A percentile compares a stretch with the other conserved stretches of the same genome.
Evolutionary conservation across 2,329 filamentous ascomycete species (phyloP).

Genomic region (Fusarium gaditjirri): DNA sequence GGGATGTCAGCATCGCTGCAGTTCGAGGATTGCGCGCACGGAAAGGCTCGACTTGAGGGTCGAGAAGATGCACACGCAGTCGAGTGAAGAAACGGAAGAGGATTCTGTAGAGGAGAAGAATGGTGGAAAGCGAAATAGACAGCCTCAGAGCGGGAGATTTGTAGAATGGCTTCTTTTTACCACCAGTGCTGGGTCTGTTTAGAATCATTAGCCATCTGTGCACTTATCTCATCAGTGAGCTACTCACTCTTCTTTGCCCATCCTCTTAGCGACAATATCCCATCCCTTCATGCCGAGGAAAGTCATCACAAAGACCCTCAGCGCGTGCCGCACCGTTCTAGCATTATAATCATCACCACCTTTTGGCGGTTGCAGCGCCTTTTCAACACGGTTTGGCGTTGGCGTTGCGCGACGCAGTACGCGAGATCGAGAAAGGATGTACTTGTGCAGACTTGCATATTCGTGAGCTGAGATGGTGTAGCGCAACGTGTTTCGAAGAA

Average conservation of each 20-base stretch:
- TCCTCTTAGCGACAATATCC: slow-evolving; percentile 60
- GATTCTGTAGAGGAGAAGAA: slow-evolving; percentile 88
- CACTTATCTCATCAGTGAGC: not conserved
- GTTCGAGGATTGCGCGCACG: slow-evolving; percentile 83
- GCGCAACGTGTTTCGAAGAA: slow-evolving; percentile 85
- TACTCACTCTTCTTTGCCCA: slow-evolving; percentile 61
- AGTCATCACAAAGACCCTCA: slow-evolving; percentile 75
- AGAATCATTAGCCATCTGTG: slow-evolving; percentile 1
- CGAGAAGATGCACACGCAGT: slow-evolving; percentile 80
- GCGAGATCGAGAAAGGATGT: slow-evolving; percentile 78
- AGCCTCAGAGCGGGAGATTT: slow-evolving; percentile 78
- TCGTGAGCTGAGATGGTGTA: slow-evolving; percentile 88
- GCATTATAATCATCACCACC: slow-evolving; percentile 74
- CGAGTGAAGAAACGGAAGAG: slow-evolving; percentile 90
- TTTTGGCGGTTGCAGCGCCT: slow-evolving; percentile 48
- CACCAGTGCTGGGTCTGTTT: slow-evolving; percentile 41
- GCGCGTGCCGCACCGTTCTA: slow-evolving; percentile 74
- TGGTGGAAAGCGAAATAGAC: slow-evolving; percentile 83
- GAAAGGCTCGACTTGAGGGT: slow-evolving; percentile 83
- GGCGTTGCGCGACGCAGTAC: slow-evolving; percentile 66
- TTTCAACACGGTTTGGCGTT: slow-evolving; percentile 64
- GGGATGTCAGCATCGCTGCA: slow-evolving; percentile 79
- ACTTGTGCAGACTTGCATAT: slow-evolving; percentile 85
- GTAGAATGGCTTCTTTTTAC: slow-evolving; percentile 65
- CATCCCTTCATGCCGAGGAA: slow-evolving; percentile 72